Base-by-base conservation (phyloP, 1,284 basidiomycete genomes). In the Blastosporella zonata region DNA sequence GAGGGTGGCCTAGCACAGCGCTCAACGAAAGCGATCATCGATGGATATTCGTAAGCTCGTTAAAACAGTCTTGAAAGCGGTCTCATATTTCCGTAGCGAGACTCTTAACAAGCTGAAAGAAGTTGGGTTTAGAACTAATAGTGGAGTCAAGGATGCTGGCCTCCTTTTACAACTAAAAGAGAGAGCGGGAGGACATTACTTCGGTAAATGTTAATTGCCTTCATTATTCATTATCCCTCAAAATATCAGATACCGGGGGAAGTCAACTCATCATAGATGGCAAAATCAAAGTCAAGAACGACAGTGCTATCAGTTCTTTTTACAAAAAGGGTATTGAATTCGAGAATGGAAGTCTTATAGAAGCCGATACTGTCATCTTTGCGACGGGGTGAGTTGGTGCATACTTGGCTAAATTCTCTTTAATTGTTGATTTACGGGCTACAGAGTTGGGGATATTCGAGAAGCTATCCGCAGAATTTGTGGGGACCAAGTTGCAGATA, bases 221-320 rank as follows among this genome's bases (percentile, higher is more conserved):
- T 13, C 7, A 5, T 21, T 22, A 22, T 21, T 2, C 10, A 10
- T 13, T n/a, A n/a, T 23, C 6, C 35, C 29, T 35, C 68, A 72
- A 77, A 34, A 6, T 12, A 9, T 18, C 9, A 34, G 33, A 34
- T 17, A 34, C 33, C 5, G 87, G 86, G 47, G 80, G 75, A 20
- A 81, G 78, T 49, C 76, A 84, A 59, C 62, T 79, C 50, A 79
- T 90, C 56, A 72, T 79, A 28, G 81, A 87, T 50, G 79, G 82
- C 15, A 81, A 84, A 58, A 87, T 90, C 67, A 87, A 87, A 61
- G 66, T 90, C 39, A 86, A 88, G 65, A 82, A 75, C 58, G 82
- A 82, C 47, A 74, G 71, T 37, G 67, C 70, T 31, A 76, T 63
- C 6, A 78, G 78, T 0, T 59, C 89, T 6, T 71, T 70, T 39